Evolutionary conservation across 805 yeast genomes (phyloP).

Genomic region (Tetrapisispora pingtungensis): DNA sequence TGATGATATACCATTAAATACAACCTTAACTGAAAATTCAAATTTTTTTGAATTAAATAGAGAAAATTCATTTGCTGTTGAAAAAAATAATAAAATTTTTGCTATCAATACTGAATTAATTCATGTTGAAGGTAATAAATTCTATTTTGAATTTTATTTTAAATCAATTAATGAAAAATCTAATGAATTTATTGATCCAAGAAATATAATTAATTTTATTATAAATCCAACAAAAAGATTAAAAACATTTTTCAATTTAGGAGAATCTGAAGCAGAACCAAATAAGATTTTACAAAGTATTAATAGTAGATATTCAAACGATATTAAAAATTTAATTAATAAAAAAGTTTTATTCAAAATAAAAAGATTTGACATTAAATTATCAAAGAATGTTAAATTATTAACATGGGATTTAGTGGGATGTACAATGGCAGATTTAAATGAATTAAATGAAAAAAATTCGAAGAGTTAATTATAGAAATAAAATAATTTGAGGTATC

Average conservation of each 20-base stretch:
- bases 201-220: neutral
- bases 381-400: neutral
- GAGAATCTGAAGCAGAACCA: neutral
- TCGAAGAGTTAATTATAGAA: neutral
- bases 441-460: neutral
- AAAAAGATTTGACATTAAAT: neutral
- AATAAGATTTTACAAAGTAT: neutral
- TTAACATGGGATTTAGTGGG: slow-evolving; percentile 6
- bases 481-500: neutral
- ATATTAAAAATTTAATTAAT: neutral
- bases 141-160: neutral
- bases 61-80: neutral
- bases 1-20: neutral
- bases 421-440: slow-evolving; percentile 7
- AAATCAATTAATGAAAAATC: neutral
- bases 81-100: neutral
- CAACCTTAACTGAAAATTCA: neutral
- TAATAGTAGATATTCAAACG: neutral
- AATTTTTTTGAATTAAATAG: neutral
- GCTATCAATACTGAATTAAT: neutral
- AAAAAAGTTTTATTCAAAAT: neutral
- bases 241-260: slow-evolving; percentile 1
- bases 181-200: slow-evolving; percentile 5
- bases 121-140: neutral
- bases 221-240: neutral